phyloP scores from a whole-genome alignment of 2,329 filamentous ascomycete species.

The Cladosporium phlei region DNA sequence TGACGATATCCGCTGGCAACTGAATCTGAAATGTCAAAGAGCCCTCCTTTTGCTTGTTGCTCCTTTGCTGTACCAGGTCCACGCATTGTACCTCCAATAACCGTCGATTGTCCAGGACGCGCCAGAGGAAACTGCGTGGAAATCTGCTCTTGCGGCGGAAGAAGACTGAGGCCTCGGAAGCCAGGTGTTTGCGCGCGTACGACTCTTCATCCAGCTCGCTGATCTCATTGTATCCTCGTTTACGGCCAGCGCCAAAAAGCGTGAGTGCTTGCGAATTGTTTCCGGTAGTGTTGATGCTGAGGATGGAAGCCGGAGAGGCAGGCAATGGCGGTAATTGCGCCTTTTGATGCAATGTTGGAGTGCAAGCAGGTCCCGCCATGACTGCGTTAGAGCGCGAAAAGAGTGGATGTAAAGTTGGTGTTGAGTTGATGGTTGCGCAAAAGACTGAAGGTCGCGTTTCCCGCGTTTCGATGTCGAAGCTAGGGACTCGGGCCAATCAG shows the following conservation, averaged over 20 bases:
- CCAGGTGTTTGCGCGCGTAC: constrained; percentile 69
- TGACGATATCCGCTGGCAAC: constrained; percentile 74
- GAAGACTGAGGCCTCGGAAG: constrained; percentile 75
- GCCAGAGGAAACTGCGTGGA: constrained; percentile 86
- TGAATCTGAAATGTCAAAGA: constrained; percentile 70
- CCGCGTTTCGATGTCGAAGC: constrained; percentile 12
- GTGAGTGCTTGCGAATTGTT: constrained; percentile 50
- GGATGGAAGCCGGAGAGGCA: constrained; percentile 4
- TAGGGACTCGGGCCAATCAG: not conserved
- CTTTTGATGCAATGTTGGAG: constrained; percentile 26
- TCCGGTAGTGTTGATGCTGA: constrained; percentile 8
- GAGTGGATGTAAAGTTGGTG: constrained; percentile 3
- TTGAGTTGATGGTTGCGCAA: constrained; percentile 7
- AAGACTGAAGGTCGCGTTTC: constrained; percentile 6
- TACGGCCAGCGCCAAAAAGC: constrained; percentile 32
- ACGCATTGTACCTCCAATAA: constrained; percentile 77
- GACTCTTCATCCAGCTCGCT: constrained; percentile 61
- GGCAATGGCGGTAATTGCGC: constrained; percentile 8
- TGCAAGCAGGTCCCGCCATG: constrained; percentile 15
- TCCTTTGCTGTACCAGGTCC: constrained; percentile 65
- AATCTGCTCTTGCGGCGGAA: constrained; percentile 71
- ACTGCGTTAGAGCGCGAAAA: not conserved
- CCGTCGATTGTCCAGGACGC: constrained; percentile 73
- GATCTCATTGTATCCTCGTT: constrained; percentile 36
- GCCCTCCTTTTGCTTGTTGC: constrained; percentile 37